Conservation (phyloP, 345 rosid genomes). For the Salix koriyanagi region DNA sequence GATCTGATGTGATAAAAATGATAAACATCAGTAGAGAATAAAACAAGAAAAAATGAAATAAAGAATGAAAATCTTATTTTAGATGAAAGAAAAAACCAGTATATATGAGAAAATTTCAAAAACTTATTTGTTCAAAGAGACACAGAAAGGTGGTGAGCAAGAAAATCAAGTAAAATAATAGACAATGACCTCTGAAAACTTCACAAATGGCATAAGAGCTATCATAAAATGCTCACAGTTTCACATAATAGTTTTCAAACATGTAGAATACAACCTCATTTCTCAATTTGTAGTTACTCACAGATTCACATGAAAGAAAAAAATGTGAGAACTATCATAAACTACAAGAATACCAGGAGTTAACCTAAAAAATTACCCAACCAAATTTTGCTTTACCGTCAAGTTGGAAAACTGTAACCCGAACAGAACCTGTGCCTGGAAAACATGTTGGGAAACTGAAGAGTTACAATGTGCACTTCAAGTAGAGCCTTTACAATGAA, state of each 20-base stretch:
- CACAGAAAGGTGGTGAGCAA: too few species aligned
- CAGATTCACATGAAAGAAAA: background rate
- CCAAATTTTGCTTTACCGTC: constrained; percentile 62
- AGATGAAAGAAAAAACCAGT: too few species aligned
- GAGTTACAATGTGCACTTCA: too few species aligned
- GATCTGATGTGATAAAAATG: constrained; percentile 11
- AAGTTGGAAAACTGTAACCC: constrained; percentile 86
- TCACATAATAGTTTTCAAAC: background rate
- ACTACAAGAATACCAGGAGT: constrained; percentile 11
- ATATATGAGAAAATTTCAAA: too few species aligned
- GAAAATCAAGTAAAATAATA: too few species aligned
- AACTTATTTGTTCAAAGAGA: too few species aligned
- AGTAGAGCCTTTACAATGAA: too few species aligned
- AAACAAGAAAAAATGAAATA: too few species aligned
- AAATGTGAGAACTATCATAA: background rate
- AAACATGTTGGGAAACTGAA: constrained; percentile 14
- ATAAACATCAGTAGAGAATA: background rate
- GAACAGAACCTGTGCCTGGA: constrained; percentile 52
- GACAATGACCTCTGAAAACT: too few species aligned
- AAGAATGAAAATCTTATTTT: too few species aligned
- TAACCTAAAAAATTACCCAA: constrained; percentile 54
- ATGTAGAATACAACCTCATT: background rate
- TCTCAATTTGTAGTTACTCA: background rate
- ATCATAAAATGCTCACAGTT: background rate
- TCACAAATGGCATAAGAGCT: too few species aligned